phyloP scores from a whole-genome alignment of 352 stramenopile genomes.

The Phytophthora palmivora region DNA sequence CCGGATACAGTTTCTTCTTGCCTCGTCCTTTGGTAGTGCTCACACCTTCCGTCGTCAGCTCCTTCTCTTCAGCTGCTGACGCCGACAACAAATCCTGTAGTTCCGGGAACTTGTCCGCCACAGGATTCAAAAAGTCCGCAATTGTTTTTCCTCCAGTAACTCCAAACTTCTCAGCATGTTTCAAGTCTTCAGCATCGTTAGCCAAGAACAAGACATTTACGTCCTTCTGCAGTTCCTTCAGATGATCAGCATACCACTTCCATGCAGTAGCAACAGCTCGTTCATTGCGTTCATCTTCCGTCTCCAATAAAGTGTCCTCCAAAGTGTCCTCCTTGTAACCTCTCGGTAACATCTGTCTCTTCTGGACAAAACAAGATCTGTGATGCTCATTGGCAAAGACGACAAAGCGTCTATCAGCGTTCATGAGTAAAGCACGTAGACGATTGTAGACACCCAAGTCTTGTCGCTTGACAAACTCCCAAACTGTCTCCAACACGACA shows the following conservation, averaged over 20 bases:
- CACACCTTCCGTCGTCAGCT: conserved; percentile 40
- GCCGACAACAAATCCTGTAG: conserved; percentile 66
- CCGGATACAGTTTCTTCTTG: conserved; percentile 75
- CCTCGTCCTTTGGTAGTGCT: conserved; percentile 48
- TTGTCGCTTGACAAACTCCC: conserved; percentile 89
- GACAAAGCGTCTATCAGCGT: conserved; percentile 84
- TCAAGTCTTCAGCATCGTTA: conserved; percentile 70
- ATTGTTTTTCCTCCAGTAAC: conserved; percentile 68
- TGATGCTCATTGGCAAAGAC: conserved; percentile 96
- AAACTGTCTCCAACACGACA: conserved; percentile 92
- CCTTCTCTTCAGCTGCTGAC: conserved; percentile 36
- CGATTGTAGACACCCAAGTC: conserved; percentile 92
- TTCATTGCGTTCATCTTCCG: conserved; percentile 87
- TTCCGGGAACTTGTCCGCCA: conserved; percentile 55
- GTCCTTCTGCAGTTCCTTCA: conserved; percentile 58
- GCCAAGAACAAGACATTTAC: conserved; percentile 67
- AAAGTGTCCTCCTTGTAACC: conserved; percentile 22
- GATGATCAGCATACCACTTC: conserved; percentile 77
- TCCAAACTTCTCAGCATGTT: conserved; percentile 48
- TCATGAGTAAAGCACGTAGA: conserved; percentile 87
- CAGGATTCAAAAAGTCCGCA: conserved; percentile 60
- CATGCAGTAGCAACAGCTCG: conserved; percentile 83
- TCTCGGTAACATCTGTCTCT: conserved; percentile 46
- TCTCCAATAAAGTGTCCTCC: conserved; percentile 47
- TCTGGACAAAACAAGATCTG: conserved; percentile 75